A percentile compares a stretch with the other conserved stretches of the same genome.
phyloP scores from a whole-genome alignment of 2,329 filamentous ascomycete species.

The Monilinia laxa region DNA sequence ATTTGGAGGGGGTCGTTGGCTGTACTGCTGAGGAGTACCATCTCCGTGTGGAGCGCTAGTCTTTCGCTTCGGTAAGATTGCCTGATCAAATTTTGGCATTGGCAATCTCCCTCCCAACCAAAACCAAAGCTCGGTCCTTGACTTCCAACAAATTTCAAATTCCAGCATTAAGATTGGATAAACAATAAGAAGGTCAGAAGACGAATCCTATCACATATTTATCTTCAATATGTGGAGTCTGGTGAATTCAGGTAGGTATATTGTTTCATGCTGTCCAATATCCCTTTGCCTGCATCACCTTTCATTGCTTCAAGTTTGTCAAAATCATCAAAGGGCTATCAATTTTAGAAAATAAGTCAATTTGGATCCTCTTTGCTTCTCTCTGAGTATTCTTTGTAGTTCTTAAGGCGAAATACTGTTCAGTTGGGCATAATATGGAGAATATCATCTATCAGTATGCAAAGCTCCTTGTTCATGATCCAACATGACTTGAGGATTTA shows the following conservation, averaged over 20 bases:
- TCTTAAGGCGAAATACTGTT: not conserved
- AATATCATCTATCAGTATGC: not conserved
- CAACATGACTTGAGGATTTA: not conserved
- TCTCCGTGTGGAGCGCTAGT: not conserved
- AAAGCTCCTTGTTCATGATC: not conserved
- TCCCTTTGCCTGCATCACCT: not conserved
- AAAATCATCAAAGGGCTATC: too few species aligned
- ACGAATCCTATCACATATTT: not conserved
- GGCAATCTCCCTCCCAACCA: not conserved
- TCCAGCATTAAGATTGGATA: not conserved
- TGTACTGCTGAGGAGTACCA: not conserved
- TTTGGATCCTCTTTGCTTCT: not conserved
- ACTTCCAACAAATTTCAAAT: not conserved
- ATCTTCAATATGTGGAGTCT: not conserved
- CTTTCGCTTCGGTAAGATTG: not conserved
- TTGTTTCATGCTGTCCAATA: too few species aligned
- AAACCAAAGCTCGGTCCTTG: not conserved
- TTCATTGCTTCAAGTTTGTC: not conserved
- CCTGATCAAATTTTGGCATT: not conserved
- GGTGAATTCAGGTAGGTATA: not conserved
- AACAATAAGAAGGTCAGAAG: not conserved
- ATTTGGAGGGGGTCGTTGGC: not conserved
- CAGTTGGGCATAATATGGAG: not conserved
- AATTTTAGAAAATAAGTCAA: not conserved
- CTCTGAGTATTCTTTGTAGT: not conserved